phyloP scores from a whole-genome alignment of 2,329 filamentous ascomycete genomes.

The Aspergillus uvarum region DNA sequence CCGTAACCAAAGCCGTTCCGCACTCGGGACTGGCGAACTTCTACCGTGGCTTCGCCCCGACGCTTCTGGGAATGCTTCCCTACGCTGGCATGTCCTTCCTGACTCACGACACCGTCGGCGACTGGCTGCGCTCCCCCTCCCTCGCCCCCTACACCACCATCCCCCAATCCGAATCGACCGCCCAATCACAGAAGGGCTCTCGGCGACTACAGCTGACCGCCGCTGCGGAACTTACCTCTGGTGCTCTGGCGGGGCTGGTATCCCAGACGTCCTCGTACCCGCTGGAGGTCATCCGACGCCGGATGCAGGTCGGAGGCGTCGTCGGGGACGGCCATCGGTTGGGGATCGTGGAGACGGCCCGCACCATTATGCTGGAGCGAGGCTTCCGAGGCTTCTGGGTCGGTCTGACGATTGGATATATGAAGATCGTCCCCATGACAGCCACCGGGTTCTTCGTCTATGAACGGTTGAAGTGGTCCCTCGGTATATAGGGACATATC shows the following conservation, averaged over 20 bases:
- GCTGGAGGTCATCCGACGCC: conserved; percentile 82
- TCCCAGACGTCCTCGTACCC: conserved; percentile 93
- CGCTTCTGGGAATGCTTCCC: conserved; percentile 89
- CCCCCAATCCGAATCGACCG: conserved; percentile 53
- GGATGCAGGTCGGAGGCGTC: conserved; percentile 95
- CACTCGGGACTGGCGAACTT: conserved; percentile 79
- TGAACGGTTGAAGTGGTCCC: conserved; percentile 61
- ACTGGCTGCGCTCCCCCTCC: conserved; percentile 69
- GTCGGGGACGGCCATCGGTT: conserved; percentile 84
- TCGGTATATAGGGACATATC: conserved; percentile 58
- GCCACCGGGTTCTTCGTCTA: conserved; percentile 71
- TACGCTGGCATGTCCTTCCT: conserved; percentile 96
- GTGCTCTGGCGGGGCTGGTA: conserved; percentile 81
- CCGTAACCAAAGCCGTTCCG: conserved; percentile 56
- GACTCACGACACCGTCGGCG: conserved; percentile 86
- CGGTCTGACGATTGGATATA: conserved; percentile 89
- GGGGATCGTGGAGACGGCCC: conserved; percentile 74
- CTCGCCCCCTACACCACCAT: conserved; percentile 75
- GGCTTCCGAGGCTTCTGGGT: conserved; percentile 86
- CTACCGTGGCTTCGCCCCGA: conserved; percentile 89
- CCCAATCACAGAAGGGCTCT: conserved; percentile 45
- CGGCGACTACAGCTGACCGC: conserved; percentile 71
- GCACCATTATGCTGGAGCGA: conserved; percentile 70
- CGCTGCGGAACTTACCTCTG: conserved; percentile 82
- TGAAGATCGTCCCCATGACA: conserved; percentile 87